phyloP scores from a whole-genome alignment of 805 yeast genomes.

The Kluyveromyces dobzhanskii region DNA sequence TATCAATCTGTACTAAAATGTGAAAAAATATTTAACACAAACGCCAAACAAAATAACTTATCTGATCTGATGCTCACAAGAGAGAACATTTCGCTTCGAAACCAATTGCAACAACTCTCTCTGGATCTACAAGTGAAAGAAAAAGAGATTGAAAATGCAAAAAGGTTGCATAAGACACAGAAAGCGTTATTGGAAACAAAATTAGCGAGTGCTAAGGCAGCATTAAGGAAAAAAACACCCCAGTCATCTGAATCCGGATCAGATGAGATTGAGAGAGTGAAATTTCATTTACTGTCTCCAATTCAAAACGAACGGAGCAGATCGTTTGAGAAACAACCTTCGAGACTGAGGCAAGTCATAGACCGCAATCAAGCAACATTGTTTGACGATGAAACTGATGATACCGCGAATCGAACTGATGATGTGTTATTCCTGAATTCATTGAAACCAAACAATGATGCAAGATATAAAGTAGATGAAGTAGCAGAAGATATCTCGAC shows the following conservation, averaged over 20 bases:
- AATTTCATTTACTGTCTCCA: slow-evolving; percentile 22
- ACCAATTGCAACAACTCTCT: slow-evolving; percentile 29
- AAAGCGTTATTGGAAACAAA: slow-evolving; percentile 31
- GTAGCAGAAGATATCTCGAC: not conserved
- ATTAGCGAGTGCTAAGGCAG: slow-evolving; percentile 28
- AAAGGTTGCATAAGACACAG: slow-evolving; percentile 27
- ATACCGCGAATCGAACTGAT: slow-evolving; percentile 12
- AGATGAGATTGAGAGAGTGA: slow-evolving; percentile 10
- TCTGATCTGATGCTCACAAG: slow-evolving; percentile 16
- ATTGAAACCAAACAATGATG: slow-evolving; percentile 9
- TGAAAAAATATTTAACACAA: slow-evolving; percentile 18
- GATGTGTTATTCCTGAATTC: slow-evolving; percentile 14
- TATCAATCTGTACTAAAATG: slow-evolving; percentile 23
- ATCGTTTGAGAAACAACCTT: slow-evolving; percentile 9
- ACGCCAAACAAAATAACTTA: slow-evolving; percentile 1
- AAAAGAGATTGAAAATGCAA: slow-evolving; percentile 25
- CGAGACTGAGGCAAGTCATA: slow-evolving; percentile 18
- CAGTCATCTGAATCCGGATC: slow-evolving; percentile 7
- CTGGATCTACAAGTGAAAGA: slow-evolving; percentile 25
- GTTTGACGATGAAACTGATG: slow-evolving; percentile 12
- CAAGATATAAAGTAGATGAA: not conserved
- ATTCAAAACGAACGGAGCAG: slow-evolving; percentile 5
- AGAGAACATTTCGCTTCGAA: slow-evolving; percentile 29
- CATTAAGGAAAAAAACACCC: slow-evolving; percentile 15
- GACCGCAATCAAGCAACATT: slow-evolving; percentile 18